A percentile compares a stretch with the other conserved stretches of the same genome.
These are phyloP conservation scores for Butyriboletus loyo DNA, from an alignment of 768 basidiomycete genomes.

Conservation along the genomic window DNA sequence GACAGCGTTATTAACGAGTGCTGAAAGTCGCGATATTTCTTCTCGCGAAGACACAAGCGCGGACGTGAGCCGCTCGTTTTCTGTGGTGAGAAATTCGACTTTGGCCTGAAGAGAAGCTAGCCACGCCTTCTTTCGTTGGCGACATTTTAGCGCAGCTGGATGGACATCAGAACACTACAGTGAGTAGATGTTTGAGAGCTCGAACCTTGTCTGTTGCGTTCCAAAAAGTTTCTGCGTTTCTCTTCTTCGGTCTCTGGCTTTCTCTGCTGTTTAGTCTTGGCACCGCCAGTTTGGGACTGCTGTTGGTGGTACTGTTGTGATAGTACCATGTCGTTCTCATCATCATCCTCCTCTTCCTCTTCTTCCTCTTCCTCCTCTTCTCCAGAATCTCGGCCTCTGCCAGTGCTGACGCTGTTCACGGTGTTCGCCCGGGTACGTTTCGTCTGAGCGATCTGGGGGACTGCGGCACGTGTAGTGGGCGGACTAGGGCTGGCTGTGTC, in stretches of 20 bases:
- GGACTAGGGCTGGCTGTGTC: constrained; percentile 42
- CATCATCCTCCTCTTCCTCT: constrained; percentile 33
- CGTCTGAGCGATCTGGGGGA: constrained; percentile 18
- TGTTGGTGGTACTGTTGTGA: constrained; percentile 21
- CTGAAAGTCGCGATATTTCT: constrained; percentile 81
- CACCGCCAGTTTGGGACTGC: constrained; percentile 8
- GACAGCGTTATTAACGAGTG: constrained; percentile 65
- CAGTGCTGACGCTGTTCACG: constrained; percentile 27
- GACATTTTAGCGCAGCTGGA: constrained; percentile 94
- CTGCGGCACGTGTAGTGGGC: constrained; percentile 20
- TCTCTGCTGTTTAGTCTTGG: constrained; percentile 41
- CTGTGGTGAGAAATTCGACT: constrained; percentile 87
- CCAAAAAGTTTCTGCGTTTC: constrained; percentile 94
- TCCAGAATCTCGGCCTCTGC: constrained; percentile 36
- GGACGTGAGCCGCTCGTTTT: constrained; percentile 90
- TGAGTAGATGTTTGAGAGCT: not conserved
- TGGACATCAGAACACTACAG: constrained; percentile 3
- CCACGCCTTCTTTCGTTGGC: constrained; percentile 99
- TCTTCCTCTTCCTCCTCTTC: constrained; percentile 37
- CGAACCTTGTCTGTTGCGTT: constrained; percentile 93
- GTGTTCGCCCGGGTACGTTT: constrained; percentile 42
- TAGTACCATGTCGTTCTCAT: constrained; percentile 30
- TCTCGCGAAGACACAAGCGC: constrained; percentile 87
- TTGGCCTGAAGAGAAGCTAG: constrained; percentile 87
- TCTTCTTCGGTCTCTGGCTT: constrained; percentile 98